Conservation (phyloP, 768 basidiomycete species). For the Wakefieldia striispora region DNA sequence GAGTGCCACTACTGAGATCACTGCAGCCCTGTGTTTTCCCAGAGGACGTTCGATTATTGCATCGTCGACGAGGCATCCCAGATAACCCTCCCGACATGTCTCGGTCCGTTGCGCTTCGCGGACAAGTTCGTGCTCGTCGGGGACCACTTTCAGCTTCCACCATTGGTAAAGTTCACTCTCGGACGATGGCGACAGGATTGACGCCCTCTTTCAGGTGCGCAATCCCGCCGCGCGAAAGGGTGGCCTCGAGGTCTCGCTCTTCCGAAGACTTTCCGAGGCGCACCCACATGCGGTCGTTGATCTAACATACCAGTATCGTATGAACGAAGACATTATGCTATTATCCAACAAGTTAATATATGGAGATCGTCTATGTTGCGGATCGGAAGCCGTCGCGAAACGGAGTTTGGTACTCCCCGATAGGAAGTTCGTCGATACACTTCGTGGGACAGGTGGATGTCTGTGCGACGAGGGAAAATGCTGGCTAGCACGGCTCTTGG, state of each 20-base stretch:
- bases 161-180: slow-evolving; percentile 56
- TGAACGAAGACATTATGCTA: slow-evolving; percentile 95
- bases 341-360: slow-evolving; percentile 90
- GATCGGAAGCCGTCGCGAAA: slow-evolving; percentile 66
- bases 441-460: slow-evolving; percentile 40
- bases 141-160: slow-evolving; percentile 96
- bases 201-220: slow-evolving; percentile 58
- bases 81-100: slow-evolving; percentile 91
- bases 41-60: slow-evolving; percentile 90
- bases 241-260: slow-evolving; percentile 87
- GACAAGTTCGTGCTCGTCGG: slow-evolving; percentile 93
- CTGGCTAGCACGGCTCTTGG: slow-evolving; percentile 68
- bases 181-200: not conserved
- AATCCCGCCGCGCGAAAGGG: slow-evolving; percentile 75
- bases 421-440: slow-evolving; percentile 36
- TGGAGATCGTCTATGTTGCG: slow-evolving; percentile 71
- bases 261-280: slow-evolving; percentile 82
- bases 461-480: slow-evolving; percentile 43
- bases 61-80: slow-evolving; percentile 99
- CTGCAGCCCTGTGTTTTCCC: slow-evolving; percentile 75
- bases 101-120: slow-evolving; percentile 90
- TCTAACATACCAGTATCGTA: slow-evolving; percentile 87
- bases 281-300: slow-evolving; percentile 86
- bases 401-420: slow-evolving; percentile 55
- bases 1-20: slow-evolving; percentile 5